phyloP scores from a whole-genome alignment of 2,329 filamentous ascomycete genomes.

The Penicillium sp. region DNA sequence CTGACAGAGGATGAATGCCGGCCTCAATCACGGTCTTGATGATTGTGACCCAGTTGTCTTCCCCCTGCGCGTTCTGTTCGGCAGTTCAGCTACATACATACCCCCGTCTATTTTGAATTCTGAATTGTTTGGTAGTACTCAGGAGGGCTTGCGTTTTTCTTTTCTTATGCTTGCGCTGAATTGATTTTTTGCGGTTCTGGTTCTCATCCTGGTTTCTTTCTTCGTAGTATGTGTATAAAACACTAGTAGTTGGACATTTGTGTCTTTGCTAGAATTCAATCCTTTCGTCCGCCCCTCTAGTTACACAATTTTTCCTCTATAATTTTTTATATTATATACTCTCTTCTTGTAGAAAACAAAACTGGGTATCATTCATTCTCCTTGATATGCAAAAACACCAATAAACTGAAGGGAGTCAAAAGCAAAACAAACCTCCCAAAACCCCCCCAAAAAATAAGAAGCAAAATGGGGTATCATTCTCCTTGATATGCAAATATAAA shows the following conservation, averaged over 20 bases:
- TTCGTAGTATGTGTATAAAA: not conserved
- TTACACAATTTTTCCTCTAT: no score
- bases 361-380: no score
- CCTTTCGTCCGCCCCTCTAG: no score
- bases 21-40: conserved; percentile 11
- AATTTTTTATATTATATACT: no score
- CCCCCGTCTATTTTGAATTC: conserved; percentile 21
- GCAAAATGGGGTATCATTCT: no score
- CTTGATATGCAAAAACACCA: no score
- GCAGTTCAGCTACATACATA: conserved; percentile 30
- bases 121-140: conserved; percentile 3
- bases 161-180: conserved; percentile 2
- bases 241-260: not conserved
- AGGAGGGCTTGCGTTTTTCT: conserved; percentile 23
- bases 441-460: no score
- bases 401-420: no score
- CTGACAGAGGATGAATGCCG: conserved; percentile 17
- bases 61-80: conserved; percentile 11
- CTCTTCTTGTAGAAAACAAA: no score
- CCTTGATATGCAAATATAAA: no score
- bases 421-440: no score
- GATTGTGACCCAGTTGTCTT: conserved; percentile 10
- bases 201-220: not conserved
- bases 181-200: conserved; percentile 7
- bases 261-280: not conserved